Conservation (phyloP, 257 asterid genomes). For the Gynochthodes officinalis region DNA sequence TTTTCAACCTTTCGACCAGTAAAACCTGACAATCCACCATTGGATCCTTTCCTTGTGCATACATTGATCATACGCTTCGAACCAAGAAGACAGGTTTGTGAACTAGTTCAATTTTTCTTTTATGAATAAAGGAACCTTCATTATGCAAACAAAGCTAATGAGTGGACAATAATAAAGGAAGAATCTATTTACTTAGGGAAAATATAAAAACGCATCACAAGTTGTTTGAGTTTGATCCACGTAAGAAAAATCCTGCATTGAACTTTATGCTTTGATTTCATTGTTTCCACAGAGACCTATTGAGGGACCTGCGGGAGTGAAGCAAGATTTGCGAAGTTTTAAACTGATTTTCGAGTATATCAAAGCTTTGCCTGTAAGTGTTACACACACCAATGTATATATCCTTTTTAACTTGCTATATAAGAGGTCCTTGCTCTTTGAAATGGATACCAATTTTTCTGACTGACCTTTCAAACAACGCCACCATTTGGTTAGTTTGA, state of each 20-base stretch:
- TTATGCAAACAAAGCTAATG: not conserved
- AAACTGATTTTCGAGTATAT: constrained; percentile 85
- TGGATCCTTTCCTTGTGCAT: constrained; percentile 96
- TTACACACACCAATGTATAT: too few relatives aligned
- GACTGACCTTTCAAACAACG: not conserved
- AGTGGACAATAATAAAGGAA: not conserved
- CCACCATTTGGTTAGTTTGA: not conserved
- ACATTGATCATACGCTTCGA: constrained; percentile 90
- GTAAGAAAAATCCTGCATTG: not conserved
- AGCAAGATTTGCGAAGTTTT: constrained; percentile 93
- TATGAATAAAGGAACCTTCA: not conserved
- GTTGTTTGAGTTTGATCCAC: not conserved
- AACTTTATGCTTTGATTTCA: constrained; percentile 10
- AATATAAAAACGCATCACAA: too few relatives aligned
- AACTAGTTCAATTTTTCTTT: not conserved
- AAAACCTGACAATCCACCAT: constrained; percentile 83
- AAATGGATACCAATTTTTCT: not conserved
- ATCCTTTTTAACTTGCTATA: not conserved
- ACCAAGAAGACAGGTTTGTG: constrained; percentile 85
- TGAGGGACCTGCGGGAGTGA: constrained; percentile 55
- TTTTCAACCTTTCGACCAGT: constrained; percentile 90
- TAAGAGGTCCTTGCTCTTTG: too few relatives aligned
- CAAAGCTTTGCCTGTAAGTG: constrained; percentile 92
- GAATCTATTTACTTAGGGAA: too few relatives aligned
- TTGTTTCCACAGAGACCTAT: constrained; percentile 48